Base-by-base conservation (phyloP, 129 eudicot genomes). In the Silybum marianum region DNA sequence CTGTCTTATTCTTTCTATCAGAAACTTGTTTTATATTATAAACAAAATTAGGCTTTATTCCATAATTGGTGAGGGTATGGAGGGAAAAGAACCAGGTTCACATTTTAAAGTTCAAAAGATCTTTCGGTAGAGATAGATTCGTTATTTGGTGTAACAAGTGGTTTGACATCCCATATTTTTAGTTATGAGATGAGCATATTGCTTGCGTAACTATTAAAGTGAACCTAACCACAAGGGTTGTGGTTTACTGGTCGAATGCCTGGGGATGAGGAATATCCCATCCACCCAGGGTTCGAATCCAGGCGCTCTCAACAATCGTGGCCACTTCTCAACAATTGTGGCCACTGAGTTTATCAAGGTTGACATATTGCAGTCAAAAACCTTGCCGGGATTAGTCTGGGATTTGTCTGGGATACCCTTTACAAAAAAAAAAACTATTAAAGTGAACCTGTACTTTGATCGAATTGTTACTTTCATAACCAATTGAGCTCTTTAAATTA, bases 61-160 rank as follows among this genome's bases (percentile, higher is more conserved):
- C 23, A 18, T 71, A 25, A 54, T 48, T 19, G 68, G 39, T 38
- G 21, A 40, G 25, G 1, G 48, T 48, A 18, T 38, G 19, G 69
- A 38, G 38, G 75, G 80, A 78, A 65, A 26, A 32, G 83, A 78
- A 78, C 68, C 46, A 39, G 83, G 83, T 83, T 78, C 79, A 63
- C 69, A 38, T 11, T 78, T 65, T 3, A 63, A 32, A 18, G 54
- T 54, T 44, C 16, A 11, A 44, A 54, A 21, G 28, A 7, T 69
- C 78, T 54, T 76, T 76, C 22, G 65, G 83, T 32, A 30, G 76
- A 84, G 73, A 72, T 68, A 54, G 82, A 85, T 85, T 80, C 82
- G 5, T 34, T 60, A 62, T 73, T 60, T 44, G 42, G 10, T 38
- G 10, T 38, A 68, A n/a, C 60, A 25, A 82, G 62, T 80, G 78